Evolutionary conservation across 495 filamentous ascomycete genomes (phyloP), one percentile per base, ranked within the genome.

Genomic region (Cryomyces antarcticus): DNA sequence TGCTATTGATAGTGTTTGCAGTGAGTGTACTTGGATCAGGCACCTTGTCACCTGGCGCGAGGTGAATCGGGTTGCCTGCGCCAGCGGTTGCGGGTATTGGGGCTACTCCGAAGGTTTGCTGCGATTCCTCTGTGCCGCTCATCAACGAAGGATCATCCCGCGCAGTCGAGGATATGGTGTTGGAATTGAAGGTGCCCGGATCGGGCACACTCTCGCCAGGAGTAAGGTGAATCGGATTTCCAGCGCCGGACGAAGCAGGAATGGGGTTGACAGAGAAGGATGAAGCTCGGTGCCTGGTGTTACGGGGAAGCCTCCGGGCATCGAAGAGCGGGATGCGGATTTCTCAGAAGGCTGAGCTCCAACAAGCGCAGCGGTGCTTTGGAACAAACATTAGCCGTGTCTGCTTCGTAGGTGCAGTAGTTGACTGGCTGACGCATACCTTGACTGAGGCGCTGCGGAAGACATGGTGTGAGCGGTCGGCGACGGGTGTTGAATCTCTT

Each of bases 221-320:
- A 13, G 64, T 66, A 31, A 93, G 67, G 50, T 72, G 65, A 55
- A 94, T 72, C 3, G 87, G 88, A 51, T 94, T 94, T 35, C 82
- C 71, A 37, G 70, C 67, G 40, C 80, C 82, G n/a, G 37, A 39
- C 7, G 55, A 51, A 1, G 52, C 52, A 5, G 49, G 49, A 38
- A 55, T 43, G 5, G 55, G 52, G 38, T 55, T 57, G 31, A 57
- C 43, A 34, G 46, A 46, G 41, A 57, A 54, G 4, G 41, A 27
- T 50, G 31, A 5, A 62, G 59, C 50, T 75, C 71, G 46, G 52
- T 61, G 35, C 57, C 67, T n/a, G 85, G 82, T 0, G 82, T 88
- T 48, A 80, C 75, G 6, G 83, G 83, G 57, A 88, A 93, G 27
- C 70, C 67, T 34, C 87, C 88, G 6, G 86, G 88, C 27, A 82